These are phyloP conservation scores for Chlorociboria aeruginascens DNA, from an alignment of 495 filamentous ascomycete species.

Conservation along the genomic window DNA sequence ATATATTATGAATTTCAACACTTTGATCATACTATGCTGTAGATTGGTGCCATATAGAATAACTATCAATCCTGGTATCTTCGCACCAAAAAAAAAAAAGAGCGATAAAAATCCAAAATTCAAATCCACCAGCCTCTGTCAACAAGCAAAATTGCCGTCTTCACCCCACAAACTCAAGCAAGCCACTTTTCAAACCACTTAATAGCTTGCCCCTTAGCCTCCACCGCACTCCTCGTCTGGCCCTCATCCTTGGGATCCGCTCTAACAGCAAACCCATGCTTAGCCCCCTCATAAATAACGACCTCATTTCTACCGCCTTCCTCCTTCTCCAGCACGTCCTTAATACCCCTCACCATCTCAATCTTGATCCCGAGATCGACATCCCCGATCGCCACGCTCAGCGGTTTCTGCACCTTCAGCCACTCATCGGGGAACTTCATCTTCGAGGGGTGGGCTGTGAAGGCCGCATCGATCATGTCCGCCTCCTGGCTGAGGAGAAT, in stretches of 20 bases:
- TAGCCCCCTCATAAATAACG: slow-evolving; percentile 41
- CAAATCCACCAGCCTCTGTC: not conserved
- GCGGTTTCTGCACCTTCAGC: slow-evolving; percentile 35
- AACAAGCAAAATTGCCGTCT: not conserved
- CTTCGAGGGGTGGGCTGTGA: slow-evolving; percentile 41
- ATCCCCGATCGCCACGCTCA: slow-evolving; percentile 42
- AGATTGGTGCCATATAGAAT: no score
- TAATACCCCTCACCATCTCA: slow-evolving; percentile 28
- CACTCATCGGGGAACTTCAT: slow-evolving; percentile 42
- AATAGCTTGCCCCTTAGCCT: slow-evolving; percentile 42
- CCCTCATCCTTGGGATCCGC: slow-evolving; percentile 31
- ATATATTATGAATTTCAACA: no score
- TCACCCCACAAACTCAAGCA: not conserved
- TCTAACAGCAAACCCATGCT: slow-evolving; percentile 50
- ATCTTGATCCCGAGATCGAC: slow-evolving; percentile 32
- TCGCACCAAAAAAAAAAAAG: not conserved
- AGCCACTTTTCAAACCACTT: slow-evolving; percentile 30
- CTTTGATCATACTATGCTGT: no score
- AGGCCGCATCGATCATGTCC: slow-evolving; percentile 13
- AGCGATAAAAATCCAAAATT: not conserved
- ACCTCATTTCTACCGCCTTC: slow-evolving; percentile 31
- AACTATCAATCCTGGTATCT: no score
- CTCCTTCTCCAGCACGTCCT: slow-evolving; percentile 36
- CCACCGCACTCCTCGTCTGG: slow-evolving; percentile 30
- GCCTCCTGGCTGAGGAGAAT: slow-evolving; percentile 28